These are phyloP conservation scores for Chlamydomonas urium DNA, from an alignment of 139 green algal genomes.

Conservation along the genomic window DNA sequence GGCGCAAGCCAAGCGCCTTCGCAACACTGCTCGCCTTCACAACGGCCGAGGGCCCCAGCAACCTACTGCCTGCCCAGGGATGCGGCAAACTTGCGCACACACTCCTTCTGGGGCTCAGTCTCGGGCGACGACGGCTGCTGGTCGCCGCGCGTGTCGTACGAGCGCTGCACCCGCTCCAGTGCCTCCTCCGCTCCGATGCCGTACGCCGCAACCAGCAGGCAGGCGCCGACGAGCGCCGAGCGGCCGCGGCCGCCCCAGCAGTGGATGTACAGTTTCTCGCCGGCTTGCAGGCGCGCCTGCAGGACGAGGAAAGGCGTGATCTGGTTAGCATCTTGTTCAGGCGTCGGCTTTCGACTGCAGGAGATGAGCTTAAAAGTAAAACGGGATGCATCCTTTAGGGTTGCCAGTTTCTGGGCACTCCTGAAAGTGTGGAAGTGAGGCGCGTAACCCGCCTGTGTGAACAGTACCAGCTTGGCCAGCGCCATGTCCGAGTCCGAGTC, in stretches of 20 bases:
- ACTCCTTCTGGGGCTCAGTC: slow-evolving; percentile 57
- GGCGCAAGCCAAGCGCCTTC: too few species aligned
- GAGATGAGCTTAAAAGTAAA: too few species aligned
- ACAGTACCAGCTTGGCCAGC: too few species aligned
- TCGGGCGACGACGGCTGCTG: slow-evolving; percentile 46
- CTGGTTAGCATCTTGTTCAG: too few species aligned
- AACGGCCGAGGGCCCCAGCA: too few species aligned
- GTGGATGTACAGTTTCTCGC: slow-evolving; percentile 14
- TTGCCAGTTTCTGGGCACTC: too few species aligned
- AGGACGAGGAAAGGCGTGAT: not conserved
- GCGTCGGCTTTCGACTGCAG: too few species aligned
- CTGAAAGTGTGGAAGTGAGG: too few species aligned
- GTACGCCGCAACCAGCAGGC: slow-evolving; percentile 47
- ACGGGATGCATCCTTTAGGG: too few species aligned
- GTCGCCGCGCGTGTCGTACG: slow-evolving; percentile 65
- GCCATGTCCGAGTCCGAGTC: too few species aligned
- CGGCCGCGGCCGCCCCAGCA: slow-evolving; percentile 63
- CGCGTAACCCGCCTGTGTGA: too few species aligned
- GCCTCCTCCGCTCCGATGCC: slow-evolving; percentile 60
- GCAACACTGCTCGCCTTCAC: too few species aligned
- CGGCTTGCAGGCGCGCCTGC: not conserved
- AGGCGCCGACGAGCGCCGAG: slow-evolving; percentile 67
- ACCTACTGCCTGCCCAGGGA: not conserved
- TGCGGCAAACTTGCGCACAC: slow-evolving; percentile 45
- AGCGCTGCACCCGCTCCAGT: slow-evolving; percentile 62